Evolutionary conservation across 805 yeast species (phyloP), one percentile per base, ranked within the genome.

Genomic region (Schwanniomyces vanrijiae): DNA sequence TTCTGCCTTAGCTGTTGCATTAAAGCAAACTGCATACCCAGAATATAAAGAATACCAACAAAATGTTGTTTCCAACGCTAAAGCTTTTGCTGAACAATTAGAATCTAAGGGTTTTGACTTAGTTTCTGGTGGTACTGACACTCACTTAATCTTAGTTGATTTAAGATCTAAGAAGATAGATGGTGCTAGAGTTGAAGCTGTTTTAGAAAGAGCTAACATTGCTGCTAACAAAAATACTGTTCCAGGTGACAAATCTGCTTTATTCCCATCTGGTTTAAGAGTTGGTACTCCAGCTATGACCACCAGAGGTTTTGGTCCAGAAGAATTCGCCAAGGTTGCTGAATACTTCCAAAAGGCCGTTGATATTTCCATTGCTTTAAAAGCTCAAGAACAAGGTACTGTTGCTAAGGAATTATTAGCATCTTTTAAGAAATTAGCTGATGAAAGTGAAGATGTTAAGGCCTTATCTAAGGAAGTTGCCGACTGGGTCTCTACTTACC

Each of bases 241-340:
- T 55, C 98, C 99, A 53, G 97, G 97, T 66, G 99, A 92, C 75
- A 89, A 87, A 73, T 87, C 96, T 39, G 98, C 98, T 45, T 80
- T 92, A 54, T 92, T 90, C 54, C 98, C 99, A 66, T 92, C 96
- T 60, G 99, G 99, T 68, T 83, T 92, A 55, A 88, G 99, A 76
- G 86, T 92, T 52, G 99, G 99, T 64, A 88, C 99, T 43, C 99
- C 99, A 55, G 97, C 97, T 48, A 92, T 92, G 98, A 83, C 97
- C 54, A 89, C 97, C 49, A 89, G 99, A 77, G 99, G 99, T 56
- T 82, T 90, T 60, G 88, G 90, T 50, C 90, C 88, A 68, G 84
- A 76, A 50, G 97, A 94, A 66, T 94, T 92, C 70, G 79, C 71
- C 59, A 82, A 79, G 63, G 87, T 92, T 60, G 96, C 84, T 45